Conservation (phyloP, 768 basidiomycete genomes). For the Botryobasidium botryosum region DNA sequence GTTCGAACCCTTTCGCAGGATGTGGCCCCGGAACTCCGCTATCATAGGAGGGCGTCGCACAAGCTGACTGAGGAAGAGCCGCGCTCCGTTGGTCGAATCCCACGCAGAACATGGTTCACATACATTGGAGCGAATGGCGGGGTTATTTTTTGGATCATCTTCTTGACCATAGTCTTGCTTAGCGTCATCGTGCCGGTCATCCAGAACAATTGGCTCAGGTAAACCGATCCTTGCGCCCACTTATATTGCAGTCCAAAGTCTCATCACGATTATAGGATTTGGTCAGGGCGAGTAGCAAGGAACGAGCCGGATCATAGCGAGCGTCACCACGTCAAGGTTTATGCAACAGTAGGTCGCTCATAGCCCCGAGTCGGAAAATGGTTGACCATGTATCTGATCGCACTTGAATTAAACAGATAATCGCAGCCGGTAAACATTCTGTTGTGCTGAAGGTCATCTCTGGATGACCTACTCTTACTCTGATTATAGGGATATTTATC, state of each 20-base stretch:
- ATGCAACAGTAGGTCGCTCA: conserved; percentile 46
- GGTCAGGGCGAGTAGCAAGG: too few species aligned
- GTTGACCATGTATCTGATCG: too few species aligned
- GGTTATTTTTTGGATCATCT: conserved; percentile 36
- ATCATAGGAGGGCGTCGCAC: conserved; percentile 39
- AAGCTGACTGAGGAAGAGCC: conserved; percentile 59
- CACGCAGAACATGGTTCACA: conserved; percentile 19
- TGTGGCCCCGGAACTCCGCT: too few species aligned
- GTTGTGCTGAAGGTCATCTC: neutral
- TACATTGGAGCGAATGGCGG: conserved; percentile 18
- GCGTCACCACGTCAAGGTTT: conserved; percentile 35
- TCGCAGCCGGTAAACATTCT: neutral
- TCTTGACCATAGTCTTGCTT: conserved; percentile 33
- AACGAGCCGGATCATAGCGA: too few species aligned
- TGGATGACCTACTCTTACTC: conserved; percentile 17
- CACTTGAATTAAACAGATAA: neutral
- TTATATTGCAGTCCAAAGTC: too few species aligned
- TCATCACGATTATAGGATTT: too few species aligned
- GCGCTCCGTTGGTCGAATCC: conserved; percentile 21
- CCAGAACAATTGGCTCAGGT: conserved; percentile 48
- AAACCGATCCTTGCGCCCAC: too few species aligned
- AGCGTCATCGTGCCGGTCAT: conserved; percentile 45
- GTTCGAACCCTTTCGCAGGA: neutral
- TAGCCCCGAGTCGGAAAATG: too few species aligned
- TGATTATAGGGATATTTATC: conserved; percentile 21